Percentiles rank a stretch among this genome's conserved stretches.
Conservation (phyloP, 371 early-diverging fungal genomes). For the Mucor lusitanicus region DNA sequence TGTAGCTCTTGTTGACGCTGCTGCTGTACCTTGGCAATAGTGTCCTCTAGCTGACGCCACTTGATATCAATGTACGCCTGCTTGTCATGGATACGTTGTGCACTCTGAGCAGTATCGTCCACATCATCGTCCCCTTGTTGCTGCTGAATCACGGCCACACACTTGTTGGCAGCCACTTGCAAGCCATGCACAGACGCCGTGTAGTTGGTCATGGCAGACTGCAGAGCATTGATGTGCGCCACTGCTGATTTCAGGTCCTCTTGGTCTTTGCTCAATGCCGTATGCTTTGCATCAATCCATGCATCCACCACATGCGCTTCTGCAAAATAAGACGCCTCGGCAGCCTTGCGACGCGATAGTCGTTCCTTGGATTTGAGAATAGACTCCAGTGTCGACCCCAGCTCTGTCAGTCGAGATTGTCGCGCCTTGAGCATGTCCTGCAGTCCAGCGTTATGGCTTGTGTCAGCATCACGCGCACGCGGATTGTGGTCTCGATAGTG, state of each 20-base stretch:
- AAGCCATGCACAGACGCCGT: slow-evolving; percentile 8
- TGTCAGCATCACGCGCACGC: slow-evolving; percentile 18
- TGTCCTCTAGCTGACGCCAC: neutral
- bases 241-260: neutral
- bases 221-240: neutral
- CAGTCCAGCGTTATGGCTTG: slow-evolving; percentile 21
- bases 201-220: slow-evolving; percentile 12
- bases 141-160: slow-evolving; percentile 13
- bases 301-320: slow-evolving; percentile 32
- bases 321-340: slow-evolving; percentile 32
- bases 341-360: slow-evolving; percentile 35
- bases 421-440: slow-evolving; percentile 36
- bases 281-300: slow-evolving; percentile 29
- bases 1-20: neutral
- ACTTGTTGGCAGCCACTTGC: slow-evolving; percentile 11
- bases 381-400: slow-evolving; percentile 24
- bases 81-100: neutral
- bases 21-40: neutral
- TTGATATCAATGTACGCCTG: neutral
- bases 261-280: neutral
- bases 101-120: neutral
- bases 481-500: slow-evolving; percentile 16
- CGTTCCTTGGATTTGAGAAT: slow-evolving; percentile 34
- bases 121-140: slow-evolving; percentile 13
- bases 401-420: slow-evolving; percentile 25